These are phyloP conservation scores for Maudiozyma humilis DNA, from an alignment of 1,139 yeast species.

Conservation along the genomic window DNA sequence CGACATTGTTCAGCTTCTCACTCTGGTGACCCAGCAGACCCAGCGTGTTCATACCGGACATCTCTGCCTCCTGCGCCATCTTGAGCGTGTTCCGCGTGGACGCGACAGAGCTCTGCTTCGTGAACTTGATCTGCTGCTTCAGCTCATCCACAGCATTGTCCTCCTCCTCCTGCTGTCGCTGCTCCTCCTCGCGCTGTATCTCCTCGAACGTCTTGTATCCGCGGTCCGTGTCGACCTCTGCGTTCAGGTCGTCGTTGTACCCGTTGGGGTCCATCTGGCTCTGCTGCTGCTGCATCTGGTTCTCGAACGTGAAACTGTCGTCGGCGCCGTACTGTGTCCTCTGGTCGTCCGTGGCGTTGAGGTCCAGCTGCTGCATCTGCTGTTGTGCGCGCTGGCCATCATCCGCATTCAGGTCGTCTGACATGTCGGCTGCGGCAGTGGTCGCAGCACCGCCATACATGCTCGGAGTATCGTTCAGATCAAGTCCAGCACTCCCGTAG, in stretches of 20 bases:
- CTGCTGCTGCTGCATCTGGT: constrained; percentile 3
- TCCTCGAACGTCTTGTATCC: constrained; percentile 31
- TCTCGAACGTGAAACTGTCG: constrained; percentile 2
- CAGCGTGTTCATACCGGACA: constrained; percentile 79
- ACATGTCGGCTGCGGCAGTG: background rate
- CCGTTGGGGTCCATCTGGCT: background rate
- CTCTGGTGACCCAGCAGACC: constrained; percentile 93
- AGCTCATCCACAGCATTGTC: constrained; percentile 88
- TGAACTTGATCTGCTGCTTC: constrained; percentile 74
- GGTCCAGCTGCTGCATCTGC: constrained; percentile 6
- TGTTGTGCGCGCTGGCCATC: constrained; percentile 11
- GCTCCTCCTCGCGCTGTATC: constrained; percentile 36
- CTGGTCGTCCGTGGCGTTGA: background rate
- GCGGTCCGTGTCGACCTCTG: constrained; percentile 8
- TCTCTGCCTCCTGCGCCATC: constrained; percentile 90
- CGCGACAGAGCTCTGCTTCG: constrained; percentile 81
- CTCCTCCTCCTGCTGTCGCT: constrained; percentile 48
- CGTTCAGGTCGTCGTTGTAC: constrained; percentile 1
- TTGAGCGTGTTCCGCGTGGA: constrained; percentile 80
- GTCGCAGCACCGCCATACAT: constrained; percentile 6
- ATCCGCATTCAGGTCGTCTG: constrained; percentile 9
- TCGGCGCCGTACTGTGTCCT: constrained; percentile 1
- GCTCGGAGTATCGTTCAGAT: constrained; percentile 22
- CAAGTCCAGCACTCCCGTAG: constrained; percentile 7
- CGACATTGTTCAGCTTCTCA: constrained; percentile 74